Evolutionary conservation across 1,139 yeast species (phyloP).

Genomic region (Debaryomyces singareniensis): DNA sequence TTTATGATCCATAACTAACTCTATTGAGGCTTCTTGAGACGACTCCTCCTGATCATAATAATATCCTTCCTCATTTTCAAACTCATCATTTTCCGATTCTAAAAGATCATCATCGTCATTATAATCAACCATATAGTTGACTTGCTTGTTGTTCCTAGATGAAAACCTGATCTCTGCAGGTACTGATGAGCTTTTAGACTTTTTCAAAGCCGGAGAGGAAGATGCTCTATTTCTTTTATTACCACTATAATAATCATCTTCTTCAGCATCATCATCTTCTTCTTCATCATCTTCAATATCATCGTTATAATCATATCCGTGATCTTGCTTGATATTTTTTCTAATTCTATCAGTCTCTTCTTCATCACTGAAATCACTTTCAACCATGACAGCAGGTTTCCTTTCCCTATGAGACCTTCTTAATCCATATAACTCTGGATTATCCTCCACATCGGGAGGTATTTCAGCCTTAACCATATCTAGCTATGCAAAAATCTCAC

Average conservation of each 20-base stretch:
- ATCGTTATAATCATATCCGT: constrained; percentile 20
- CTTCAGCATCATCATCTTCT: constrained; percentile 25
- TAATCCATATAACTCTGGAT: constrained; percentile 90
- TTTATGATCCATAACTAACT: constrained; percentile 50
- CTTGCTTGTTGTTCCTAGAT: constrained; percentile 60
- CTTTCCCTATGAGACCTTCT: constrained; percentile 80
- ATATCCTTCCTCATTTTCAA: constrained; percentile 28
- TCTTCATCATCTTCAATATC: constrained; percentile 24
- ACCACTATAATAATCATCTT: constrained; percentile 21
- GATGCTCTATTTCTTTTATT: constrained; percentile 12
- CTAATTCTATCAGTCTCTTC: constrained; percentile 11
- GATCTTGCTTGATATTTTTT: constrained; percentile 10
- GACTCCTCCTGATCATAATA: constrained; percentile 33
- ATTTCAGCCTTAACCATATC: constrained; percentile 15
- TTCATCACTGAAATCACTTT: constrained; percentile 36
- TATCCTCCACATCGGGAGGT: constrained; percentile 42
- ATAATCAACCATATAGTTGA: constrained; percentile 72
- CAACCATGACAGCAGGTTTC: constrained; percentile 30
- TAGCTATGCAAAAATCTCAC: too few relatives aligned
- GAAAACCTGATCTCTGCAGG: constrained; percentile 63
- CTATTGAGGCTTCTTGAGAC: constrained; percentile 34
- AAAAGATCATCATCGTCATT: constrained; percentile 61
- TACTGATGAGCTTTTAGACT: constrained; percentile 10
- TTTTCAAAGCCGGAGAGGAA: constrained; percentile 8
- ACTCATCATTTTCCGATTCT: constrained; percentile 36